Evolutionary conservation across 139 green algal species (phyloP).

Genomic region (Chlamydomonas schloesseri): DNA sequence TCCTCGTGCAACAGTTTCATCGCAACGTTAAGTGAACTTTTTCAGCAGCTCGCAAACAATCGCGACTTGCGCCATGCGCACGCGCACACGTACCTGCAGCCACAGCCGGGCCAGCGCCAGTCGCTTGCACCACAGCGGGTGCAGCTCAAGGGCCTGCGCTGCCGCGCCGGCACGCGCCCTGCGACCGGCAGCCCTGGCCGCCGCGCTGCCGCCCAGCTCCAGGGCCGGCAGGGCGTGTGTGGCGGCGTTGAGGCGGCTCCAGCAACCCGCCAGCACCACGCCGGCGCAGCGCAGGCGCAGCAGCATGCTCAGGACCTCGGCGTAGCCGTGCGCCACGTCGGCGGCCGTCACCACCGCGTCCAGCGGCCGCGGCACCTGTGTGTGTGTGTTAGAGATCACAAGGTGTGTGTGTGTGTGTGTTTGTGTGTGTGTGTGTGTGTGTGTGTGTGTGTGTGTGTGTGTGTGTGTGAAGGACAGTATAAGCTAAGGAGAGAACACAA

Average conservation of each 20-base stretch:
- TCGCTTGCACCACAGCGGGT: constrained; percentile 29
- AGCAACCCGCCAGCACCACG: not conserved
- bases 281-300: constrained; percentile 25
- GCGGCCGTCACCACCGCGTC: constrained; percentile 14
- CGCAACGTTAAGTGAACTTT: too few species aligned
- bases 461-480: too few species aligned
- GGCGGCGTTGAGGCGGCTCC: constrained; percentile 9
- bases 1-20: too few species aligned
- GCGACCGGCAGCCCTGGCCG: not conserved
- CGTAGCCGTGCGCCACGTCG: not conserved
- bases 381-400: too few species aligned
- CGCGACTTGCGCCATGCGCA: too few species aligned
- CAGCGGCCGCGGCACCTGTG: constrained; percentile 15
- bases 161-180: too few species aligned
- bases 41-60: too few species aligned
- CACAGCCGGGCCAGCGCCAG: constrained; percentile 16
- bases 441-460: too few species aligned
- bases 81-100: constrained; percentile 42
- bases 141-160: too few species aligned
- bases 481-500: too few species aligned
- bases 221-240: not conserved
- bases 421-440: too few species aligned
- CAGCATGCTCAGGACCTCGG: constrained; percentile 15
- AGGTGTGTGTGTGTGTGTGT: too few species aligned
- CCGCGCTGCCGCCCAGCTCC: not conserved